Evolutionary conservation across 345 rosid genomes (phyloP).

Genomic region (Sonneratia caseolaris): DNA sequence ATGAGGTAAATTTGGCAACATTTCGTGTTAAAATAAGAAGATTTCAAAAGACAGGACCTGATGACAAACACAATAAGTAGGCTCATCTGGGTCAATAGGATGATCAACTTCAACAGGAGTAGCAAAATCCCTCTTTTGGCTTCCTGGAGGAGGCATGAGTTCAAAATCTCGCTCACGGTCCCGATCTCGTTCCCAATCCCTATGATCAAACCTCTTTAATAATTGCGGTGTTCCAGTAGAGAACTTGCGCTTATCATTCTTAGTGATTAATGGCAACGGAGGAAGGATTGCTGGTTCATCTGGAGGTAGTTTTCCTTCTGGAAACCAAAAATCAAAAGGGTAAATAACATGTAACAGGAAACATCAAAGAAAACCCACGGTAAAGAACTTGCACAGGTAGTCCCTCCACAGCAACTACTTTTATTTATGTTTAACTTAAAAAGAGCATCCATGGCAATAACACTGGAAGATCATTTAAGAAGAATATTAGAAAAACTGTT

Average conservation of each 20-base stretch:
- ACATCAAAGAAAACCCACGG: constrained; percentile 8
- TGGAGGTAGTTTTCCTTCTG: constrained; percentile 85
- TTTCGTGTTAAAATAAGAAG: not conserved
- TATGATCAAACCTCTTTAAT: constrained; percentile 62
- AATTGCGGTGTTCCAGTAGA: constrained; percentile 63
- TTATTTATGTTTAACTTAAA: not conserved
- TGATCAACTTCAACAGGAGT: constrained; percentile 62
- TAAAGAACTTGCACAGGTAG: not conserved
- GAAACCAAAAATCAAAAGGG: constrained; percentile 11
- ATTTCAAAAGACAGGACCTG: constrained; percentile 47
- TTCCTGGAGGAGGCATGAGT: constrained; percentile 99
- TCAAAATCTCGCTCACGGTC: constrained; percentile 90
- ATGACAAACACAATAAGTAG: constrained; percentile 95
- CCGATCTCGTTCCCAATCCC: constrained; percentile 85
- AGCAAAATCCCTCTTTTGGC: constrained; percentile 59
- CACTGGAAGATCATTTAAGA: not conserved
- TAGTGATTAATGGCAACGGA: constrained; percentile 67
- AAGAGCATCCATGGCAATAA: not conserved
- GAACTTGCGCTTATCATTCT: constrained; percentile 63
- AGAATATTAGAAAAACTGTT: not conserved
- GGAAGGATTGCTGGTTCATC: constrained; percentile 92
- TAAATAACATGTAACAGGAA: constrained; percentile 10
- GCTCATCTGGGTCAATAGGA: constrained; percentile 96
- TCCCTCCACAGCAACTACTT: not conserved
- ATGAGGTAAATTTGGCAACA: not conserved